Evolutionary conservation across 495 filamentous ascomycete species (phyloP), one percentile per base, ranked within the genome.

Genomic region (Aeminium ludgeri): DNA sequence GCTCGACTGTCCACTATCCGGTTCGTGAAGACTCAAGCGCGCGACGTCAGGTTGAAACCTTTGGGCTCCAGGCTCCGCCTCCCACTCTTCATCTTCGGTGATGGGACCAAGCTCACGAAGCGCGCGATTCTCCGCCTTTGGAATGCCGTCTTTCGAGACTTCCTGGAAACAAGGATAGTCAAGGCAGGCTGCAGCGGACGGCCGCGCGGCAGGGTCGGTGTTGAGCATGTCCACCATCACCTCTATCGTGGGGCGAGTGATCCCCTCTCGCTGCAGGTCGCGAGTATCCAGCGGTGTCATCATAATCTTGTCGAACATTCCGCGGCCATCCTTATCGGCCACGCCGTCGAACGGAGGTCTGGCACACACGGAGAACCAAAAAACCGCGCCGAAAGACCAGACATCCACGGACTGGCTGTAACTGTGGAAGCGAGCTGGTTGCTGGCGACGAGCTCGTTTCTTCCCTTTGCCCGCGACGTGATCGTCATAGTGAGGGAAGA

Each of bases 401-500:
- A 89, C 80, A 53, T 97, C 89, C 16, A 95, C 82, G 3, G 83
- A 80, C 38, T 92, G 79, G 50, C 74, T 76, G 56, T 97, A 97
- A 6, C 53, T 56, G 40, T 62, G 51, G 37, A 47, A 49, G 30
- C 47, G 28, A 8, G 59, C 60, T 58, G 65, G 63, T 17, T 33
- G 44, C 31, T 30, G 33, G 30, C 64, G 43, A 18, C 74, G 67
- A 3, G 67, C 64, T 28, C 72, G 62, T 47, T 77, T 78, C 30
- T 50, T 52, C 19, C 55, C 55, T 31, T 54, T 46, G 1, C 36
- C 41, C 10, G 41, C 28, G 4, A 54, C 38, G 20, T 53, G 44
- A 7, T 35, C 44, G 19, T 50, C 48, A 56, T 84, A 94, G 38
- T 86, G 80, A 0, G 80, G 80, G 54, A 93, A 97, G 2, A 97